Evolutionary conservation across 2,329 filamentous ascomycete genomes (phyloP).

Genomic region (Emericellopsis atlantica): DNA sequence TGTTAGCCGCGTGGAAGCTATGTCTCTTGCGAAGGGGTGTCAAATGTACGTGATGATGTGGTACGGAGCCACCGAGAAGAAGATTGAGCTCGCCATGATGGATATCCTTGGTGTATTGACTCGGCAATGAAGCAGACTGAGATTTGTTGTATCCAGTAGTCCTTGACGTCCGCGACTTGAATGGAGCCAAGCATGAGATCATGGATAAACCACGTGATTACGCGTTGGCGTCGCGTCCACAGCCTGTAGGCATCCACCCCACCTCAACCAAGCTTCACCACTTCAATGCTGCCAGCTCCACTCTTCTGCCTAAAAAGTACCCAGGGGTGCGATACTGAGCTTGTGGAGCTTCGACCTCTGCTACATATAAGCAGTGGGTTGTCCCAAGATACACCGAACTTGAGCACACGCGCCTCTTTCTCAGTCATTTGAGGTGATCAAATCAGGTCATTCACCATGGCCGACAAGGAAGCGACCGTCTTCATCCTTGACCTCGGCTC

Average conservation of each 20-base stretch:
- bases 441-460: constrained; percentile 41
- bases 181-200: background rate
- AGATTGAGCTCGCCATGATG: constrained; percentile 20
- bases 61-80: constrained; percentile 58
- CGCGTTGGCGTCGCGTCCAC: constrained; percentile 8
- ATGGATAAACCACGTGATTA: constrained; percentile 1
- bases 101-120: too few relatives aligned
- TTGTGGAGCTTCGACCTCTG: background rate
- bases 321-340: background rate
- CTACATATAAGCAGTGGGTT: background rate
- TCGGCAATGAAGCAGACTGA: too few relatives aligned
- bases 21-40: background rate
- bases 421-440: too few relatives aligned
- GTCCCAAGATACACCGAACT: background rate
- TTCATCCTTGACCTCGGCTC: constrained; percentile 82
- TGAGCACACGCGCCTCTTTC: too few relatives aligned
- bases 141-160: background rate
- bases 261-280: background rate
- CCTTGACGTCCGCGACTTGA: background rate
- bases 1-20: constrained; percentile 8
- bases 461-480: constrained; percentile 83
- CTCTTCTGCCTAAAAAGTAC: constrained; percentile 8
- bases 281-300: background rate
- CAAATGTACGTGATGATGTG: constrained; percentile 57
- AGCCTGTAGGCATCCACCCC: background rate